Evolutionary conservation across 1,139 yeast genomes (phyloP), one percentile per base, ranked within the genome.

Genomic region (Wickerhamiella infanticola): DNA sequence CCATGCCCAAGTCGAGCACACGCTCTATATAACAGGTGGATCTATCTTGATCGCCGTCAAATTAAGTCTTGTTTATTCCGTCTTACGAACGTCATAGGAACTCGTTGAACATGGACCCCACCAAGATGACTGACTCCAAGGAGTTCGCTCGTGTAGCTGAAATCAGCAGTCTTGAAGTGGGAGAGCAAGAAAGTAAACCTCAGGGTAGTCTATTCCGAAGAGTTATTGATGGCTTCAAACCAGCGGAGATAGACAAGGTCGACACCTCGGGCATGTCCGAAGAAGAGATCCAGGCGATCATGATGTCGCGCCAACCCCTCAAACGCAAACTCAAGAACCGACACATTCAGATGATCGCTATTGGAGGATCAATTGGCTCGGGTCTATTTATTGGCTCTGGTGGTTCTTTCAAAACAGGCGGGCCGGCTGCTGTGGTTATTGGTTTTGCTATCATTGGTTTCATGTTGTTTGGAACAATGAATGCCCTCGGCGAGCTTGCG

Each of bases 321-420:
- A 67, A 76, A 44, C 70, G 84, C 59, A 69, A 74, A 4, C 63
- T 73, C 49, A 67, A 71, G 53, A 63, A 64, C 41, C 66, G 78
- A 48, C 81, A 76, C 53, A 45, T 51, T 68, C 74, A 77, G 53
- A 74, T 80, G 81, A 80, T 84, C 51, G 82, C 93, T 27, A 69
- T 84, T 43, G 94, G 93, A 18, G 82, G 93, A 24, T 80, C 88
- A 51, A 80, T 84, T 48, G 94, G 94, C 63, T 78, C 83, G 0
- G 85, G 85, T 25, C 63, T 79, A 50, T 75, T 79, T 52, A 80
- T 84, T 40, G 94, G 94, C 49, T 73, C 82, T 23, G 94, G 93
- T 44, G 65, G 69, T 13, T 74, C 85, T 1, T 66, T 84, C 54
- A 61, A 67, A 45, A 66, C 72, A 25, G 94, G 93, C 45, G 95